Evolutionary conservation across 352 stramenopile genomes (phyloP).

Genomic region (Pythium aristosporum): DNA sequence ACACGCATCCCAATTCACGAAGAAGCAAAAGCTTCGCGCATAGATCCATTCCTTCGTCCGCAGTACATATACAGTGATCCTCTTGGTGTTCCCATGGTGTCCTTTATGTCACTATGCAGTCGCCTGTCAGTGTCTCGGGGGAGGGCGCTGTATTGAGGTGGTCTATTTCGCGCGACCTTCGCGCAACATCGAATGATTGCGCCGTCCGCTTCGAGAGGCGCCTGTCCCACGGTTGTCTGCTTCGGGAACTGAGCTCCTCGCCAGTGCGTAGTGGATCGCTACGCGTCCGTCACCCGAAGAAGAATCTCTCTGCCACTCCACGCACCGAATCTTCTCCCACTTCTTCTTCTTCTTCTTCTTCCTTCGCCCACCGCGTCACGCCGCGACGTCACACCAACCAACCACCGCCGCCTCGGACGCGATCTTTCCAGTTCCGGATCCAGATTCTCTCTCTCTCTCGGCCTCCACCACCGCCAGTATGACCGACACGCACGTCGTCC

Average conservation of each 20-base stretch:
- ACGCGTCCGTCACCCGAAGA: not conserved
- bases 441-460: not conserved
- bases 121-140: slow-evolving; percentile 5
- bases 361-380: not conserved
- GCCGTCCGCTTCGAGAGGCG: slow-evolving; percentile 1
- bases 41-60: slow-evolving; percentile 4
- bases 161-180: slow-evolving; percentile 14
- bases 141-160: not conserved
- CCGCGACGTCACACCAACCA: slow-evolving; percentile 3
- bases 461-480: too few species aligned
- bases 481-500: slow-evolving; percentile 1
- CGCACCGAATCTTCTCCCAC: not conserved
- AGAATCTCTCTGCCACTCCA: not conserved
- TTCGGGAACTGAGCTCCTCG: slow-evolving; percentile 10
- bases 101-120: not conserved
- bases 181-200: slow-evolving; percentile 4
- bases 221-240: slow-evolving; percentile 23
- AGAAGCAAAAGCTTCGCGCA: slow-evolving; percentile 57
- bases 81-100: not conserved
- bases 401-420: not conserved
- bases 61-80: not conserved
- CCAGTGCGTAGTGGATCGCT: not conserved
- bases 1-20: slow-evolving; percentile 66
- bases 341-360: slow-evolving; percentile 10
- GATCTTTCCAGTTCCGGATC: slow-evolving; percentile 13